Evolutionary conservation across 495 filamentous ascomycete species (phyloP).

Genomic region (Sphaerosporella brunnea): DNA sequence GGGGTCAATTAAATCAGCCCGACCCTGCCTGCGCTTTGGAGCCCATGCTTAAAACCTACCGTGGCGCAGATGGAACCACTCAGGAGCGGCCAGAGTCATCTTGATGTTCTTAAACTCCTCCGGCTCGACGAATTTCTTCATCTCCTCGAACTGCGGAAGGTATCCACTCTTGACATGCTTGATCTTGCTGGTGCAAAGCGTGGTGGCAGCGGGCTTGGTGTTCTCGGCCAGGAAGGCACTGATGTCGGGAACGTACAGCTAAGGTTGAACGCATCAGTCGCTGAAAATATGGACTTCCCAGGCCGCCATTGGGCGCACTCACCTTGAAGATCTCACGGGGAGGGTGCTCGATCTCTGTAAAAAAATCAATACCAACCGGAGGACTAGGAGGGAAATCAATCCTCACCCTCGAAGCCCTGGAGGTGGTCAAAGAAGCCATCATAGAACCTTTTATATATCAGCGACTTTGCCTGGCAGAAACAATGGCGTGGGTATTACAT

Average conservation of each 20-base stretch:
- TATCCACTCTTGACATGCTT: slow-evolving; percentile 46
- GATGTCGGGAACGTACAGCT: slow-evolving; percentile 55
- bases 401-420: slow-evolving; percentile 37
- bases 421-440: slow-evolving; percentile 62
- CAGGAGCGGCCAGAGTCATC: slow-evolving; percentile 53
- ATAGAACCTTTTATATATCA: slow-evolving; percentile 33
- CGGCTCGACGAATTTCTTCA: slow-evolving; percentile 42
- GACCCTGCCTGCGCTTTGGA: no score
- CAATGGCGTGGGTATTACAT: background rate
- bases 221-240: slow-evolving; percentile 52
- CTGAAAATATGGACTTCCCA: no score
- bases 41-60: slow-evolving; percentile 37
- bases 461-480: background rate
- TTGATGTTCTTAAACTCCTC: slow-evolving; percentile 48
- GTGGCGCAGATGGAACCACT: slow-evolving; percentile 31
- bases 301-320: background rate
- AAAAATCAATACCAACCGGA: background rate
- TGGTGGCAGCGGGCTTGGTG: slow-evolving; percentile 56
- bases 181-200: slow-evolving; percentile 57
- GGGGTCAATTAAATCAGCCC: no score
- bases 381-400: no score
- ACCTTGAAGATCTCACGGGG: slow-evolving; percentile 40
- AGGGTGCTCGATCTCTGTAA: slow-evolving; percentile 39
- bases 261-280: no score
- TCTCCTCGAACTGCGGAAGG: slow-evolving; percentile 48